Evolutionary conservation across 1,139 yeast species (phyloP).

Genomic region (Zygosaccharomyces pseudobailii): DNA sequence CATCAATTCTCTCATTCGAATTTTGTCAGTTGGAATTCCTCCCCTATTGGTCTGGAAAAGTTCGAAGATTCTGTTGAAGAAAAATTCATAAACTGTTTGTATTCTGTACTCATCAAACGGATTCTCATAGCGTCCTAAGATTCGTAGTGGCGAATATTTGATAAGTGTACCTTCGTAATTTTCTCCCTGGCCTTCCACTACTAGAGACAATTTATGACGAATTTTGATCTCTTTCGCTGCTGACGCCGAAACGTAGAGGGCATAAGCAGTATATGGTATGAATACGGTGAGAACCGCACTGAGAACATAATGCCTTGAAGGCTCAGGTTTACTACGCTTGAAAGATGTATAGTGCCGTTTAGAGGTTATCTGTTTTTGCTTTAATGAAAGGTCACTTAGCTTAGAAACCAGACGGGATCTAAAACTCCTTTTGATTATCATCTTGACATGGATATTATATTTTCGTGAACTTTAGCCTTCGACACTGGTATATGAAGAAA

Average conservation of each 20-base stretch:
- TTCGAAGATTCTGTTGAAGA: conserved; percentile 66
- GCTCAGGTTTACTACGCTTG: conserved; percentile 7
- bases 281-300: conserved; percentile 34
- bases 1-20: conserved; percentile 47
- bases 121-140: conserved; percentile 80
- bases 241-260: conserved; percentile 53
- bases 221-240: conserved; percentile 54
- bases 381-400: not conserved
- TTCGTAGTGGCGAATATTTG: conserved; percentile 45
- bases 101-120: conserved; percentile 91
- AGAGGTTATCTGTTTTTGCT: not conserved
- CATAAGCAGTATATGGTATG: conserved; percentile 63
- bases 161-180: conserved; percentile 30
- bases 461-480: not conserved
- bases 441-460: not conserved
- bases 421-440: not conserved
- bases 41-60: conserved; percentile 68
- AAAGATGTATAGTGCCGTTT: not conserved
- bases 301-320: conserved; percentile 13
- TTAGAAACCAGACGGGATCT: not conserved
- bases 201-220: conserved; percentile 38
- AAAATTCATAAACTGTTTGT: conserved; percentile 83
- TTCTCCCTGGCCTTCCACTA: conserved; percentile 22
- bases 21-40: conserved; percentile 50
- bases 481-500: not conserved